Conservation (phyloP, 306 rosid genomes). For the Cicer judaicum region DNA sequence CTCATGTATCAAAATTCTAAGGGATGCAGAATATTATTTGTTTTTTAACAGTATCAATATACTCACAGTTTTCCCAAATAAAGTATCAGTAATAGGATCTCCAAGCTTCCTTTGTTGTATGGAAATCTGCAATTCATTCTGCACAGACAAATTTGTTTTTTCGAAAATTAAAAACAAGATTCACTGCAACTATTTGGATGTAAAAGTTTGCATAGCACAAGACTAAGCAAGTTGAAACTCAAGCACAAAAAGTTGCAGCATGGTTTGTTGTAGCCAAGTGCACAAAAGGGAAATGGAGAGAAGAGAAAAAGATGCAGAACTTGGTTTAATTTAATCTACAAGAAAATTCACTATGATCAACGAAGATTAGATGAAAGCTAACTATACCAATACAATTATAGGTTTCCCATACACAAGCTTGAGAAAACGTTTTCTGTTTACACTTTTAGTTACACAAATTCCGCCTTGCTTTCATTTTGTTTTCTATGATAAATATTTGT, state of each 20-base stretch:
- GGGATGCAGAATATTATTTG: background rate
- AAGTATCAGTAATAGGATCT: slow-evolving; percentile 74
- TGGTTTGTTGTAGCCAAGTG: background rate
- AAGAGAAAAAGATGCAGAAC: background rate
- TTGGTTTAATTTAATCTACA: background rate
- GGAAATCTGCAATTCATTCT: slow-evolving; percentile 78
- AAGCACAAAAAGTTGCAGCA: background rate
- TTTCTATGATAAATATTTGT: background rate
- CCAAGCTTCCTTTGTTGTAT: slow-evolving; percentile 76
- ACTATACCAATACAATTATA: background rate
- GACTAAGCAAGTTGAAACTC: slow-evolving; percentile 8
- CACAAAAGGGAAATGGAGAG: background rate
- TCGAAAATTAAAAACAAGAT: slow-evolving; percentile 13
- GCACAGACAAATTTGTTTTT: slow-evolving; percentile 36
- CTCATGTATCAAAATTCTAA: background rate
- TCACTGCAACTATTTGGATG: slow-evolving; percentile 1
- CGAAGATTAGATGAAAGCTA: background rate
- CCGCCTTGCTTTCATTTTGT: background rate
- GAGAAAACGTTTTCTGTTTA: background rate
- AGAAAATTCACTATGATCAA: background rate
- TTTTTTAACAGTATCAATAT: slow-evolving; percentile 13
- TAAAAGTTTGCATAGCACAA: background rate
- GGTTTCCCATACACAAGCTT: background rate
- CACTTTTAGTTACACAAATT: too few relatives aligned
- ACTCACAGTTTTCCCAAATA: slow-evolving; percentile 89